Conservation (phyloP, 75 land plant species). For the Cunninghamia lanceolata region DNA sequence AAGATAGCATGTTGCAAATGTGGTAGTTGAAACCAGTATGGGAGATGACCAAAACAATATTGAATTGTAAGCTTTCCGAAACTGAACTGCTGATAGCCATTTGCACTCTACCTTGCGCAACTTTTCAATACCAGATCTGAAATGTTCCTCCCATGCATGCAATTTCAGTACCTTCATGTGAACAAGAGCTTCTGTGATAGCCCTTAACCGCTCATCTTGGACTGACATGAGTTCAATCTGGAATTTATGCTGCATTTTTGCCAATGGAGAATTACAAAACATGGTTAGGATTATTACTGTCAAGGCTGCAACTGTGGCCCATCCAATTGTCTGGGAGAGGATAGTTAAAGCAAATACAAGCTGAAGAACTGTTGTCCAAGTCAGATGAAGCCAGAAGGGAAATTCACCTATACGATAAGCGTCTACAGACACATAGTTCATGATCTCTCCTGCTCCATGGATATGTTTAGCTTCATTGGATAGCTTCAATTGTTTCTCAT, state of each 20-base stretch:
- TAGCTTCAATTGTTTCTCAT: too few relatives aligned
- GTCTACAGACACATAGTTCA: slow-evolving; percentile 36
- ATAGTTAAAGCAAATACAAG: slow-evolving; percentile 15
- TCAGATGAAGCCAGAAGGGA: too few relatives aligned
- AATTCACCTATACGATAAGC: slow-evolving; percentile 31
- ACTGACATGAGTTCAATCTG: slow-evolving; percentile 35
- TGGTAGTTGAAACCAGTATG: slow-evolving; percentile 27
- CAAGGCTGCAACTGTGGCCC: slow-evolving; percentile 19
- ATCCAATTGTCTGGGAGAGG: slow-evolving; percentile 11
- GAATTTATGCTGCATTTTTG: slow-evolving; percentile 20
- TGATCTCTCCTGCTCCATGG: slow-evolving; percentile 30
- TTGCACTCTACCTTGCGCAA: too few relatives aligned
- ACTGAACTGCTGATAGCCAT: slow-evolving; percentile 16
- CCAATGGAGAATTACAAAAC: slow-evolving; percentile 21
- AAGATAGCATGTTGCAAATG: slow-evolving; percentile 29
- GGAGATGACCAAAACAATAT: slow-evolving; percentile 35
- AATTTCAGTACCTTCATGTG: too few relatives aligned
- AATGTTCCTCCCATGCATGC: too few relatives aligned
- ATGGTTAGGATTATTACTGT: slow-evolving; percentile 1
- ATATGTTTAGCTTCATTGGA: too few relatives aligned
- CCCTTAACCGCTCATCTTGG: slow-evolving; percentile 35
- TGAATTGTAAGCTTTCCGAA: slow-evolving; percentile 19
- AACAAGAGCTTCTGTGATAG: slow-evolving; percentile 39
- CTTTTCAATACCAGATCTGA: too few relatives aligned
- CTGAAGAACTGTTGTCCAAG: too few relatives aligned